phyloP scores from a whole-genome alignment of 345 rosid species.

The Populus nigra region DNA sequence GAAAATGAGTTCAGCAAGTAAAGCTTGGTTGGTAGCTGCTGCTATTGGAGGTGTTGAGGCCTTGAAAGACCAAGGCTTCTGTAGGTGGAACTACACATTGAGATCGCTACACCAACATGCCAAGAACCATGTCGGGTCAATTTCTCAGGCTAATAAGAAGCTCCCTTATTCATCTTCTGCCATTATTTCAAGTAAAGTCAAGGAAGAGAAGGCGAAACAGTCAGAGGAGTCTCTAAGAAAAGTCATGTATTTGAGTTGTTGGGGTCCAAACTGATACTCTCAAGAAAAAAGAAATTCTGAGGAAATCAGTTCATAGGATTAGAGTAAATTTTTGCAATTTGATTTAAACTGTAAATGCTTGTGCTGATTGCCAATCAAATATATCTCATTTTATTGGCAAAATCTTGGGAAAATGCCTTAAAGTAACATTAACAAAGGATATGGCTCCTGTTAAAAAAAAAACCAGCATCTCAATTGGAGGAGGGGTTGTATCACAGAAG shows the following conservation, averaged over 20 bases:
- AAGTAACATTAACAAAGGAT: too few species aligned
- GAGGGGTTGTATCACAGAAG: too few species aligned
- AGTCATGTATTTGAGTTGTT: constrained; percentile 22
- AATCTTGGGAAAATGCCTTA: too few species aligned
- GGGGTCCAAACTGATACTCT: constrained; percentile 14
- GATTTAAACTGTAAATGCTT: too few species aligned
- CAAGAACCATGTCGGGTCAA: constrained; percentile 19
- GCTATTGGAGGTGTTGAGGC: constrained; percentile 39
- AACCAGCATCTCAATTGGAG: too few species aligned
- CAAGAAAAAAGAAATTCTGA: too few species aligned
- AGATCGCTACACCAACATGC: constrained; percentile 21
- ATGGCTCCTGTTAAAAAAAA: too few species aligned
- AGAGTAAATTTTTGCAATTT: too few species aligned
- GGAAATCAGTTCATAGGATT: too few species aligned
- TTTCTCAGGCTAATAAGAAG: constrained; percentile 9
- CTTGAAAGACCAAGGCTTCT: constrained; percentile 40
- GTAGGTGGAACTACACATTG: constrained; percentile 33
- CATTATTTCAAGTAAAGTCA: constrained; percentile 1
- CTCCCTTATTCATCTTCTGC: constrained; percentile 15
- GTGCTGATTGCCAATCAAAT: too few species aligned
- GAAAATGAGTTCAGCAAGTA: constrained; percentile 31
- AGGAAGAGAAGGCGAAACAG: constrained; percentile 10
- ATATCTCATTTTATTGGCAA: too few species aligned
- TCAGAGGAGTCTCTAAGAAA: constrained; percentile 16
- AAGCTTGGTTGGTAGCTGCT: constrained; percentile 39